Percentiles rank a stretch among this genome's conserved stretches.
phyloP scores from a whole-genome alignment of 306 rosid species.

The Sicyos baderoa region DNA sequence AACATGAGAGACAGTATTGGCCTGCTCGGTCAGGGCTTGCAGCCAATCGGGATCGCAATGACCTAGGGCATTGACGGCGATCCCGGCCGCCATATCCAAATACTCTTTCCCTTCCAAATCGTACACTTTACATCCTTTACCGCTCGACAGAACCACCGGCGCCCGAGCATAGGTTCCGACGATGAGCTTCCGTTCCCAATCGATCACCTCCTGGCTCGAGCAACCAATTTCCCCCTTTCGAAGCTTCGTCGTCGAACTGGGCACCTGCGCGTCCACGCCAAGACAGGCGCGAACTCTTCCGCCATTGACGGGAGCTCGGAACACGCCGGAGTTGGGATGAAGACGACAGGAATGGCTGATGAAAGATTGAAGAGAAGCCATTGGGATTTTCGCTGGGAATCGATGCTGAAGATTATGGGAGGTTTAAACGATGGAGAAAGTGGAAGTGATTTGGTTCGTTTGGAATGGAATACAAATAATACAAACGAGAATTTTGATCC shows the following conservation, averaged over 20 bases:
- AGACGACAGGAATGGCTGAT: background rate
- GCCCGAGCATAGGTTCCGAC: constrained; percentile 76
- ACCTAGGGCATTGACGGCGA: constrained; percentile 71
- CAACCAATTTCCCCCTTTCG: background rate
- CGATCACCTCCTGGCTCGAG: constrained; percentile 45
- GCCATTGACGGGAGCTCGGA: constrained; percentile 1
- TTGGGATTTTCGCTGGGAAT: background rate
- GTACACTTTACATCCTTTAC: constrained; percentile 64
- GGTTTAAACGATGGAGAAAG: constrained; percentile 1
- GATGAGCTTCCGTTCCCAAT: constrained; percentile 45
- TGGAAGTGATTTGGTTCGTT: background rate
- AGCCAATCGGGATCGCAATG: constrained; percentile 75
- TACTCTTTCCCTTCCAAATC: constrained; percentile 73
- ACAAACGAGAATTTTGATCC: background rate
- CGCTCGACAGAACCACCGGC: constrained; percentile 61
- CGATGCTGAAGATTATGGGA: background rate
- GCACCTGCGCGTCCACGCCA: background rate
- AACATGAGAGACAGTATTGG: constrained; percentile 57
- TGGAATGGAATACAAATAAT: background rate
- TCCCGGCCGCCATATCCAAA: constrained; percentile 65
- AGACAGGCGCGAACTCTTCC: constrained; percentile 13
- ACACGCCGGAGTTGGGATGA: background rate
- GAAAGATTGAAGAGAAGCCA: constrained; percentile 11
- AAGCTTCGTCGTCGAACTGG: background rate
- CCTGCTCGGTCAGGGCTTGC: constrained; percentile 62